Conservation (phyloP, 371 early-diverging fungal genomes). For the Mortierella sp. region DNA sequence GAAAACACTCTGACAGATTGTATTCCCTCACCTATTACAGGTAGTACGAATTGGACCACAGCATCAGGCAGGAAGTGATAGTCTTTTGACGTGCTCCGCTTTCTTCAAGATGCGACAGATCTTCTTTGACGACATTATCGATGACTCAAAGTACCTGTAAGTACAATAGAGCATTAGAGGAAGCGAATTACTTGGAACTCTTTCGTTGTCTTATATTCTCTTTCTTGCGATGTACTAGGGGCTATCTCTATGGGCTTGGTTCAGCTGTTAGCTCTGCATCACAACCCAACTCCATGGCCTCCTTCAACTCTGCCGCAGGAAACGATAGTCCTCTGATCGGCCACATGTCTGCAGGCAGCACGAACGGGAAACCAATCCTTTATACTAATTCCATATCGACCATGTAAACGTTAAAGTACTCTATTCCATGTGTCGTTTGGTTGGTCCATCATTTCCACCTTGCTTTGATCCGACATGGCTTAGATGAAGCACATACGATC, state of each 20-base stretch:
- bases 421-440: too few relatives aligned
- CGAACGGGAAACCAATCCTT: too few relatives aligned
- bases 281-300: slow-evolving; percentile 51
- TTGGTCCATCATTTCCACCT: too few relatives aligned
- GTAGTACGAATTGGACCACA: slow-evolving; percentile 96
- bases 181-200: too few relatives aligned
- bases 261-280: slow-evolving; percentile 49
- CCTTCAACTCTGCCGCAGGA: slow-evolving; percentile 54
- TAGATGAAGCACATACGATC: too few relatives aligned
- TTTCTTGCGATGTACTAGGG: slow-evolving; percentile 22
- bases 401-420: too few relatives aligned
- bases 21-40: too few relatives aligned
- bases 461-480: too few relatives aligned
- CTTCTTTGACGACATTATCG: slow-evolving; percentile 94
- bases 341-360: slow-evolving; percentile 20
- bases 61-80: slow-evolving; percentile 99
- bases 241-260: slow-evolving; percentile 54
- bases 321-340: slow-evolving; percentile 53
- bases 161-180: slow-evolving; percentile 13
- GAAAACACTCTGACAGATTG: too few relatives aligned
- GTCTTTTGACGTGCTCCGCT: slow-evolving; percentile 93
- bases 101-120: slow-evolving; percentile 98
- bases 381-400: too few relatives aligned
- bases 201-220: background rate
- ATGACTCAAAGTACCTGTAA: slow-evolving; percentile 91